These are phyloP conservation scores for Lenzites betulinus DNA, from an alignment of 768 basidiomycete genomes.

Conservation along the genomic window DNA sequence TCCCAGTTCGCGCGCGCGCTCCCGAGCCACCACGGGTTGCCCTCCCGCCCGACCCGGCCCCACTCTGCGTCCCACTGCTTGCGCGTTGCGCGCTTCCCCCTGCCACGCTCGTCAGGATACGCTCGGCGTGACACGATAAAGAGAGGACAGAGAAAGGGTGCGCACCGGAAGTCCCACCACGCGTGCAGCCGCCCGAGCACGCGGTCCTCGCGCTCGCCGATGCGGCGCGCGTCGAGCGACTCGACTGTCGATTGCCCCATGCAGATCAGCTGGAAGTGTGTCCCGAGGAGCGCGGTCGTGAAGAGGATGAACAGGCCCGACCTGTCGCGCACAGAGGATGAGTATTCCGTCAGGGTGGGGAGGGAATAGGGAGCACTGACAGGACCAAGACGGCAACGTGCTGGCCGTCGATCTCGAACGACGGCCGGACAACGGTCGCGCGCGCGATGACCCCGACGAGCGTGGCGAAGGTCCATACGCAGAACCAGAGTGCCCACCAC, in stretches of 20 bases:
- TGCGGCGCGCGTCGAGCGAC: slow-evolving; percentile 54
- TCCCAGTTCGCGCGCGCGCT: slow-evolving; percentile 66
- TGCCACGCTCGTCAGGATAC: slow-evolving; percentile 25
- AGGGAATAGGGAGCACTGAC: slow-evolving; percentile 45
- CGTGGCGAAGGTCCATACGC: slow-evolving; percentile 62
- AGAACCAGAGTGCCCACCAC: slow-evolving; percentile 60
- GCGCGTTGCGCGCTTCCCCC: slow-evolving; percentile 49
- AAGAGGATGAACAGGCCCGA: slow-evolving; percentile 75
- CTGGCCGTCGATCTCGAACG: slow-evolving; percentile 58
- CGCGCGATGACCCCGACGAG: slow-evolving; percentile 55
- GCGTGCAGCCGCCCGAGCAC: slow-evolving; percentile 52
- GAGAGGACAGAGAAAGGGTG: slow-evolving; percentile 13
- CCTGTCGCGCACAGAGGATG: slow-evolving; percentile 38
- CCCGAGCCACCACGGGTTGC: slow-evolving; percentile 87
- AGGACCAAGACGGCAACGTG: slow-evolving; percentile 72
- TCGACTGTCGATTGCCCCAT: slow-evolving; percentile 81
- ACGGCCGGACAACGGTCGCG: slow-evolving; percentile 18
- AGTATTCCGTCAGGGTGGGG: background rate
- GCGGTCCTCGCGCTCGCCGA: slow-evolving; percentile 64
- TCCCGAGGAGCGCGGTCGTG: slow-evolving; percentile 52
- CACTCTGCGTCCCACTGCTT: slow-evolving; percentile 77
- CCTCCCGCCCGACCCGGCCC: slow-evolving; percentile 74
- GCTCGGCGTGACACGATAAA: no score
- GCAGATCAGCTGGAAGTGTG: slow-evolving; percentile 64
- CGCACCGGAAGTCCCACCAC: slow-evolving; percentile 59